Percentiles rank a stretch among this genome's conserved stretches.
phyloP scores from a whole-genome alignment of 495 filamentous ascomycete species.

The Penicillium arizonense region DNA sequence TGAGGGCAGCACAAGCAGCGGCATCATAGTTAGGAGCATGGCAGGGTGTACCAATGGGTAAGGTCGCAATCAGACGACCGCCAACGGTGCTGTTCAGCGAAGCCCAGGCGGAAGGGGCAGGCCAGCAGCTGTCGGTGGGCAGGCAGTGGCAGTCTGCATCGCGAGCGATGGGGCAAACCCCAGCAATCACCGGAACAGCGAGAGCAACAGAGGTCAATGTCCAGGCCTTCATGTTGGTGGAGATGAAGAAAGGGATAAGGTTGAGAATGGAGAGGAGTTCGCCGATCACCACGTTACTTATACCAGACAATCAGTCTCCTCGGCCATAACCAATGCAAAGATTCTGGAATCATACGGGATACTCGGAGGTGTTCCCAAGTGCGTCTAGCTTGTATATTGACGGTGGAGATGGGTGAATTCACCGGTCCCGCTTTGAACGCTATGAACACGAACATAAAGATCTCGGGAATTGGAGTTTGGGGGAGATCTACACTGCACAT shows the following conservation, averaged over 20 bases:
- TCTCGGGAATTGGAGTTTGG: no score
- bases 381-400: constrained; percentile 2
- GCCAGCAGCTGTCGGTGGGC: constrained; percentile 42
- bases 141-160: constrained; percentile 18
- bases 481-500: no score
- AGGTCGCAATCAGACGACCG: constrained; percentile 41
- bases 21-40: constrained; percentile 39
- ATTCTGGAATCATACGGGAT: background rate
- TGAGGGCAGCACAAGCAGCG: constrained; percentile 23
- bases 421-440: background rate
- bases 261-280: constrained; percentile 3
- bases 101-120: constrained; percentile 33
- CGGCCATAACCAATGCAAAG: background rate
- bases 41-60: constrained; percentile 42
- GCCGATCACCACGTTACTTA: constrained; percentile 16
- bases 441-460: background rate
- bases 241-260: constrained; percentile 2
- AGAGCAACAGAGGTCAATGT: constrained; percentile 20
- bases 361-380: constrained; percentile 21
- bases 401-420: background rate
- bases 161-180: background rate
- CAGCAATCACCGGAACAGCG: constrained; percentile 13
- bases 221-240: constrained; percentile 31
- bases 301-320: background rate
- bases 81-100: constrained; percentile 36